Conservation (phyloP, 1,139 yeast species). For the Candida neerlandica region DNA sequence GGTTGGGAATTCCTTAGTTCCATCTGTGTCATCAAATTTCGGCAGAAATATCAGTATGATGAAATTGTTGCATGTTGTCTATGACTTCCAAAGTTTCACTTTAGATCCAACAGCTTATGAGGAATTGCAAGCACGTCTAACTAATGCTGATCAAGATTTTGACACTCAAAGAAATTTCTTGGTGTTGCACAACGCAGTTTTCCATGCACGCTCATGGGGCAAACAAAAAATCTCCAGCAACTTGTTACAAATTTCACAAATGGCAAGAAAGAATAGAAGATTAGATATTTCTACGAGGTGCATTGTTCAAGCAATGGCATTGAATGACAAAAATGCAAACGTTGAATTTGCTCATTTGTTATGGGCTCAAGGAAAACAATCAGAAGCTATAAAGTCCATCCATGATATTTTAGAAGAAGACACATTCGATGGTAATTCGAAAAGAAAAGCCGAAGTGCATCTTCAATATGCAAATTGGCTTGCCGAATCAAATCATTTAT, state of each 20-base stretch:
- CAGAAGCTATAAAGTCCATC: conserved; percentile 77
- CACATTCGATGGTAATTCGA: conserved; percentile 14
- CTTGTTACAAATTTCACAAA: conserved; percentile 61
- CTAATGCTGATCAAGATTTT: conserved; percentile 62
- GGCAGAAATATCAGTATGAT: conserved; percentile 58
- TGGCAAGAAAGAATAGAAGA: conserved; percentile 70
- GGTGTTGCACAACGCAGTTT: conserved; percentile 58
- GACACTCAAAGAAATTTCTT: conserved; percentile 63
- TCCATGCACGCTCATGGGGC: conserved; percentile 26
- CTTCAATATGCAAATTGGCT: conserved; percentile 87
- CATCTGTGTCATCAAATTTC: conserved; percentile 63
- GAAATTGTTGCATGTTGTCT: conserved; percentile 69
- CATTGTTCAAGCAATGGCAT: conserved; percentile 66
- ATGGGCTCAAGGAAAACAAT: conserved; percentile 90
- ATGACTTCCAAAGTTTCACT: conserved; percentile 55
- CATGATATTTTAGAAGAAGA: conserved; percentile 39
- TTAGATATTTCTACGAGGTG: conserved; percentile 75
- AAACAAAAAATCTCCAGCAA: conserved; percentile 45
- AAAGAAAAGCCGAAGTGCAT: conserved; percentile 54
- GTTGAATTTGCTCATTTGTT: conserved; percentile 81
- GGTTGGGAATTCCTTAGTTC: conserved; percentile 64
- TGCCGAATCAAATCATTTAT: conserved; percentile 82
- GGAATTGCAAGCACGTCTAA: conserved; percentile 40
- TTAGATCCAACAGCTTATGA: conserved; percentile 21
- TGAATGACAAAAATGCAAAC: conserved; percentile 56